Base-by-base conservation (phyloP, 495 filamentous ascomycete genomes). In the Aspergillus avenaceus region DNA sequence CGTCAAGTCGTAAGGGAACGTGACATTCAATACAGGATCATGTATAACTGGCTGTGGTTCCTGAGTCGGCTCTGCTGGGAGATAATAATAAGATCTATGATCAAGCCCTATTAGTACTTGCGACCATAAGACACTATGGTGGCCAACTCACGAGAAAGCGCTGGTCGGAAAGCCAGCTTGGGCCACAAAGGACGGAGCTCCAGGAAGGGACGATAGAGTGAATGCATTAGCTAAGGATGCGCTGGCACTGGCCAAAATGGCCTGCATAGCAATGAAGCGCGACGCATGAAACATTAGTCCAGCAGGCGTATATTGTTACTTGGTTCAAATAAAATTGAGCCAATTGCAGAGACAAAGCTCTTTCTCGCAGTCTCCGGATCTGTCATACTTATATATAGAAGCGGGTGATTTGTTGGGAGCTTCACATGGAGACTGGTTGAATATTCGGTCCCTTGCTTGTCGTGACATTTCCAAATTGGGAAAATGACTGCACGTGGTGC, bases 11-110 rank as follows among this genome's bases (percentile, higher is more conserved):
- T 71, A 65, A 2, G 81, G 79, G 31, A 73, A 84, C 0, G 75
- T 82, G 53, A 78, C 65, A 46, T 83, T 75, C 41, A 82, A 57
- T 24, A 83, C 68, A 0, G 80, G 76, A 54, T 84, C 79, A 48
- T 75, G 68, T 16, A 84, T 64, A 28, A 71, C 71, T 8, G 81
- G 81, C 55, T 84, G 79, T 27, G 80, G 78, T 61, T 84, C 73
- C 47, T 71, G 64, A 28, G 79, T 82, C 38, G 81, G 73, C 19
- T 66, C 62, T 5, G 78, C 73, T 22, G 73, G 71, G 11, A 73
- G 63, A 50, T 74, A 75, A 55, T 81, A 84, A 49, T 73, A 73
- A 0, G 62, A 67, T 18, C 66, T 69, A 26, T 1, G 9, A 19
- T 12, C n/a, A 11, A 40, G 3, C 6, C 16, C 11, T 18, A n/a